Base-by-base conservation (phyloP, 2,329 filamentous ascomycete genomes). In the Lasiodiplodia hormozganensis region DNA sequence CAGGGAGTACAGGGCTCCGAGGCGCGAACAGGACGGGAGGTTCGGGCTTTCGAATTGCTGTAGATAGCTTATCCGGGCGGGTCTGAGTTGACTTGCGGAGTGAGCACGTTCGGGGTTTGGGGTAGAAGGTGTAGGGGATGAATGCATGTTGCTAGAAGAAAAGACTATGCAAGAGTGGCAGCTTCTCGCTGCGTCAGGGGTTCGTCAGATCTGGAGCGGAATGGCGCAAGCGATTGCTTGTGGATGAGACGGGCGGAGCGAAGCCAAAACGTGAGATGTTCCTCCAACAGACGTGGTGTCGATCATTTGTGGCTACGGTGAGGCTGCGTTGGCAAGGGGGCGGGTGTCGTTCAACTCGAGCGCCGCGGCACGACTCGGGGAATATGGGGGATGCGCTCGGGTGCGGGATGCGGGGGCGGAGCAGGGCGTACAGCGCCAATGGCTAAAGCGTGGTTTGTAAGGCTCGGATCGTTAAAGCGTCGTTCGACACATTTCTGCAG, bases 31-130 rank as follows among this genome's bases (percentile, higher is more conserved):
- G 65, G 54, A 52, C 52, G 31, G 47, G 36, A 64, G 43, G 43
- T 23, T 38, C n/a, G 40, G 34, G 54, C 56, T 60, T 52, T 67
- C 40, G 40, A 21, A 36, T 49, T 51, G 53, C 56, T 67, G 65
- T 67, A 67, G 43, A 67, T 67, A 67, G 65, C 65, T 67, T 67
- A 23, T 67, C 31, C 52, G 43, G 65, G 43, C 31, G 47, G 60
- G 14, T 21, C 38, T 40, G 60, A 52, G 21, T 52, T 21, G 47
- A 25, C 18, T 60, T 28, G 16, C 43, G n/a, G 51, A 43, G 28
- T 28, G 54, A 67, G 65, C 25, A 64, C n/a, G n/a, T 64, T 64
- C 47, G 11, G 54, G 38, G 31, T 14, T 49, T 21, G 56, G 54
- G 56, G 28, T 52, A 67, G 54, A 67, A 31, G 25, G 53, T 31